These are phyloP conservation scores for Botrytis byssoidea DNA, from an alignment of 2,329 filamentous ascomycete genomes.

Conservation along the genomic window DNA sequence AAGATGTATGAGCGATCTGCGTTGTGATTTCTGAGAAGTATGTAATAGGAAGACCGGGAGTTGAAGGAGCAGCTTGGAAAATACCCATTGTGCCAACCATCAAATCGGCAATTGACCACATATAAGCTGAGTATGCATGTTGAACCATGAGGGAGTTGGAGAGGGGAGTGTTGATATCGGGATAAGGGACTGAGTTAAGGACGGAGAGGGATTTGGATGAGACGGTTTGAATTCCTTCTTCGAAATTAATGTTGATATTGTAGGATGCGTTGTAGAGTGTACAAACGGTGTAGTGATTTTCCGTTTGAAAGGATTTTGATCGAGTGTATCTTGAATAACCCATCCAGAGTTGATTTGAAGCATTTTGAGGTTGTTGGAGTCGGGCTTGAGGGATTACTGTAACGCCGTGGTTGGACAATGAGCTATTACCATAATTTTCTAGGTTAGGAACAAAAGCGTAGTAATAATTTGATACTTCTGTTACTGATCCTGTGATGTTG, in stretches of 20 bases:
- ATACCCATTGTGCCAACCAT: slow-evolving; percentile 27
- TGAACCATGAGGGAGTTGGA: slow-evolving; percentile 15
- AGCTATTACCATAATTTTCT: slow-evolving; percentile 6
- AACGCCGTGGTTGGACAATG: background rate
- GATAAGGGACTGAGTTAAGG: slow-evolving; percentile 21
- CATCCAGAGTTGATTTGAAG: slow-evolving; percentile 27
- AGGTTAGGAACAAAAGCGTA: slow-evolving; percentile 27
- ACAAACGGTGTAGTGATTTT: slow-evolving; percentile 23
- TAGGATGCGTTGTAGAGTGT: slow-evolving; percentile 27
- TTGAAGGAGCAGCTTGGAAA: slow-evolving; percentile 3
- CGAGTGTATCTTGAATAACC: slow-evolving; percentile 18
- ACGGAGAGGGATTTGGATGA: background rate
- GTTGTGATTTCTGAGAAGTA: slow-evolving; percentile 25
- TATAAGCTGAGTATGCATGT: slow-evolving; percentile 28
- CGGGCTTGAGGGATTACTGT: slow-evolving; percentile 6
- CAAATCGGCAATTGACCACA: slow-evolving; percentile 25
- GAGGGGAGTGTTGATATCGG: background rate
- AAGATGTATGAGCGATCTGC: slow-evolving; percentile 23
- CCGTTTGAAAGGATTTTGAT: background rate
- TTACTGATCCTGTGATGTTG: slow-evolving; percentile 1
- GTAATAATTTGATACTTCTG: slow-evolving; percentile 23
- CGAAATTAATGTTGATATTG: slow-evolving; percentile 22
- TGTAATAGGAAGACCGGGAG: slow-evolving; percentile 5
- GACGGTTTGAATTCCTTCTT: slow-evolving; percentile 23
- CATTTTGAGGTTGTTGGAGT: slow-evolving; percentile 24